Percentiles rank a stretch among this genome's conserved stretches.
These are phyloP conservation scores for Trypanosoma platydactyli DNA, from an alignment of 208 protist species.

Conservation along the genomic window DNA sequence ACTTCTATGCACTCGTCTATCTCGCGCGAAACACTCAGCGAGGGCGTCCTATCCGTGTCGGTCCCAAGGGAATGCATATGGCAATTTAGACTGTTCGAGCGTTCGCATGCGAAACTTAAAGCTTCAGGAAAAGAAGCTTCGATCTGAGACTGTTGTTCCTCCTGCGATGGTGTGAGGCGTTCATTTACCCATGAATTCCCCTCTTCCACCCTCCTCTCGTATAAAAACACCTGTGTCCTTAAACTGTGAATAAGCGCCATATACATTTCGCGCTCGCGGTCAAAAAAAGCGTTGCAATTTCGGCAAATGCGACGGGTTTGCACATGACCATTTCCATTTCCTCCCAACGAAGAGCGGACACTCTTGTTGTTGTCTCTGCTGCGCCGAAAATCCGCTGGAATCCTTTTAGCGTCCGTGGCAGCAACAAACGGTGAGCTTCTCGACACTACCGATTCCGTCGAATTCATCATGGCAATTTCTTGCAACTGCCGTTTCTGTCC, in stretches of 20 bases:
- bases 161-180: not conserved
- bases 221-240: not conserved
- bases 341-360: not conserved
- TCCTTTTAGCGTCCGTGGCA: too few species aligned
- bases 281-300: slow-evolving; percentile 16
- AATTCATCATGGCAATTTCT: too few species aligned
- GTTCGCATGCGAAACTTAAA: not conserved
- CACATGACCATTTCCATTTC: not conserved
- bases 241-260: slow-evolving; percentile 4
- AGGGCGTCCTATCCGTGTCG: not conserved
- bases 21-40: not conserved
- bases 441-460: too few species aligned
- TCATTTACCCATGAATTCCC: too few species aligned
- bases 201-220: not conserved
- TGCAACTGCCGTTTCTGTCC: too few species aligned
- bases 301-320: slow-evolving; percentile 11
- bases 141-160: too few species aligned
- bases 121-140: not conserved
- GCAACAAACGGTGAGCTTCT: too few species aligned
- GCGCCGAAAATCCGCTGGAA: too few species aligned
- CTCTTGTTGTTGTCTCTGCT: not conserved
- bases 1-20: not conserved
- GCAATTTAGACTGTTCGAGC: not conserved
- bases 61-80: not conserved
- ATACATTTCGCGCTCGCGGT: slow-evolving; percentile 15